Evolutionary conservation across 1,139 yeast genomes (phyloP).

Genomic region (Pichia inconspicua): DNA sequence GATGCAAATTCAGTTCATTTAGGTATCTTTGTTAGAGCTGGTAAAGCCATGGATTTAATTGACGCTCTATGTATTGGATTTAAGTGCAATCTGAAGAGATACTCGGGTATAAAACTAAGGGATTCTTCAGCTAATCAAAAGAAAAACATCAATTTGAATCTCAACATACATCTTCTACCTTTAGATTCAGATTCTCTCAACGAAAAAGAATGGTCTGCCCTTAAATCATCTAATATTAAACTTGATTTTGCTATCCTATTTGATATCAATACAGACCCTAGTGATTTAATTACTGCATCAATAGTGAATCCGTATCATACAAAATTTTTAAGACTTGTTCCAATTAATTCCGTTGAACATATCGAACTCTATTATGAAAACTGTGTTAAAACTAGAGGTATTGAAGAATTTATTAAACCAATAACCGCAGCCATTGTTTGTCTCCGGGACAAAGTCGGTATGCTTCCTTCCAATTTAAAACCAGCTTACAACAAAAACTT

Average conservation of each 20-base stretch:
- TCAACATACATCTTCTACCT: constrained; percentile 39
- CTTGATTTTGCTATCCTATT: constrained; percentile 51
- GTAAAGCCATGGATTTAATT: constrained; percentile 63
- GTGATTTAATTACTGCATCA: constrained; percentile 16
- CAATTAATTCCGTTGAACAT: constrained; percentile 80
- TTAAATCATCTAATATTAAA: constrained; percentile 6
- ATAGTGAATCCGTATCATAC: constrained; percentile 34
- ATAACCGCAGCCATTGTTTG: constrained; percentile 81
- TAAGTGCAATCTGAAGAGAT: constrained; percentile 55
- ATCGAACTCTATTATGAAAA: constrained; percentile 33
- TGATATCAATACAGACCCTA: constrained; percentile 58
- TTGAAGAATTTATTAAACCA: constrained; percentile 44
- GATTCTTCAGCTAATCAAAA: constrained; percentile 29
- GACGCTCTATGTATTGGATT: constrained; percentile 73
- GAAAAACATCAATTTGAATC: constrained; percentile 27
- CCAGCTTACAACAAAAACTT: constrained; percentile 68
- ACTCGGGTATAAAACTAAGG: constrained; percentile 46
- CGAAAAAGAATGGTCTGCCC: constrained; percentile 12
- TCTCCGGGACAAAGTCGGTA: constrained; percentile 75
- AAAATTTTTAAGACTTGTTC: constrained; percentile 53
- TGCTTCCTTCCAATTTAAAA: constrained; percentile 69
- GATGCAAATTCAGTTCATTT: constrained; percentile 30
- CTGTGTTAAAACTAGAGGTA: constrained; percentile 27
- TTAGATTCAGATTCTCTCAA: constrained; percentile 38
- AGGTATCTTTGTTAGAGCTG: constrained; percentile 48